Evolutionary conservation across 2,329 filamentous ascomycete genomes (phyloP).

Genomic region (Berkeleyomyces basicola): DNA sequence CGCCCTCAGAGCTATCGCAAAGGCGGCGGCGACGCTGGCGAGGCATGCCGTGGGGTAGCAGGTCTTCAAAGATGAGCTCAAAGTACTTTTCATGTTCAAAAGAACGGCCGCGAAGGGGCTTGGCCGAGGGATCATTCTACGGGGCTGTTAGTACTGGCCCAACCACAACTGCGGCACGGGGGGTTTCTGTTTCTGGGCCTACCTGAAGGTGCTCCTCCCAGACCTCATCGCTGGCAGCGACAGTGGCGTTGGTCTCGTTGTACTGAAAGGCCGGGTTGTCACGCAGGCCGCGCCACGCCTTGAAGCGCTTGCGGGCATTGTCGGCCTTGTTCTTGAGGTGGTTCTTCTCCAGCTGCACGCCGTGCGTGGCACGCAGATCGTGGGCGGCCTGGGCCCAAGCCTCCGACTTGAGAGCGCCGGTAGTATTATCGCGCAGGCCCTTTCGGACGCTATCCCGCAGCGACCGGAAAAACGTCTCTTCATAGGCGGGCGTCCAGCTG

Average conservation of each 20-base stretch:
- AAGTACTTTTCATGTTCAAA: constrained; percentile 46
- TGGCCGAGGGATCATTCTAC: constrained; percentile 41
- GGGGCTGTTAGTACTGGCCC: background rate
- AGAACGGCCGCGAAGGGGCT: constrained; percentile 37
- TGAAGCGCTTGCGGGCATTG: constrained; percentile 45
- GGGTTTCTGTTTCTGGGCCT: constrained; percentile 16
- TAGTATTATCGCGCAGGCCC: constrained; percentile 39
- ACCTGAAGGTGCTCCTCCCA: constrained; percentile 43
- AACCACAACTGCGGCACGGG: background rate
- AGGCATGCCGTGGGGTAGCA: constrained; percentile 22
- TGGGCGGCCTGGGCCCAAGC: constrained; percentile 42
- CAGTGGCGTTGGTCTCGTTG: constrained; percentile 31
- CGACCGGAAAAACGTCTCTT: constrained; percentile 43
- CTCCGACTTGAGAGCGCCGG: constrained; percentile 37
- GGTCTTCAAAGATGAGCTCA: constrained; percentile 43
- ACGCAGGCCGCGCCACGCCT: constrained; percentile 41
- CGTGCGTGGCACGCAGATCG: constrained; percentile 37
- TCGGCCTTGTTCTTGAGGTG: constrained; percentile 49
- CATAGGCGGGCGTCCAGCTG: constrained; percentile 42
- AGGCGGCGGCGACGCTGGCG: constrained; percentile 1
- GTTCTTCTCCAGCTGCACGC: constrained; percentile 40
- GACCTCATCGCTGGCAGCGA: constrained; percentile 39
- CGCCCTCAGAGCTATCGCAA: background rate
- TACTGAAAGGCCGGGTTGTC: constrained; percentile 42
- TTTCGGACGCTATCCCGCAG: constrained; percentile 40